Evolutionary conservation across 345 rosid species (phyloP), one percentile per base, ranked within the genome.

Genomic region (Cardamine resedifolia): DNA sequence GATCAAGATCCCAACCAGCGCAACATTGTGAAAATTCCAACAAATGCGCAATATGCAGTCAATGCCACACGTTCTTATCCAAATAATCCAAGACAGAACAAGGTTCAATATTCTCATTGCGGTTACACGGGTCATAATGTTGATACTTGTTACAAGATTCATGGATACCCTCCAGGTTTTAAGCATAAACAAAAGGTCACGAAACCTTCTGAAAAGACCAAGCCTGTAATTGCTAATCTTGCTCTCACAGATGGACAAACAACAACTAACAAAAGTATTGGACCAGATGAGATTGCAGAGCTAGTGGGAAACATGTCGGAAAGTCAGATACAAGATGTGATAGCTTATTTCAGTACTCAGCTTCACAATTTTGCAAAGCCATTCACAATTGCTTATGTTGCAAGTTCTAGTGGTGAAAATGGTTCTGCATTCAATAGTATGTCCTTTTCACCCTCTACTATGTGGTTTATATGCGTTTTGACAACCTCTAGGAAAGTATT

Each of bases 191-290:
- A 9, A 1, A 10, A 57, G 7, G 0, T 0, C 0, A 3, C 11
- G 2, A 2, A 1, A 0, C 12, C 10, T 6, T 0, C 23, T 0
- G 4, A 4, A 0, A 30, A 30, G 0, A 0, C 23, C 1, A 30
- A 30, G 0, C 4, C 39, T 0, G 2, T 18, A 0, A 6, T 53
- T 7, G 36, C 34, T 0, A 7, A 53, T 0, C 11, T 53, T 3
- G 19, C 36, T 15, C 0, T 50, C 1, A 50, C 30, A 0, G 9
- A 23, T 50, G 56, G 16, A 0, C 9, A 48, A 0, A 10, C 14
- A 0, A 0, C 11, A 10, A 0, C 0, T 2, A 4, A 1, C 3
- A 50, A 10, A 0, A 16, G 30, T 0, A 10, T 48, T 20, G 7
- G 15, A 0, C 16, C 30, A 0, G 9, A 23, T 23, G 56, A 34